Evolutionary conservation across 2,329 filamentous ascomycete genomes (phyloP).

Genomic region (Hypoxylon sp.): DNA sequence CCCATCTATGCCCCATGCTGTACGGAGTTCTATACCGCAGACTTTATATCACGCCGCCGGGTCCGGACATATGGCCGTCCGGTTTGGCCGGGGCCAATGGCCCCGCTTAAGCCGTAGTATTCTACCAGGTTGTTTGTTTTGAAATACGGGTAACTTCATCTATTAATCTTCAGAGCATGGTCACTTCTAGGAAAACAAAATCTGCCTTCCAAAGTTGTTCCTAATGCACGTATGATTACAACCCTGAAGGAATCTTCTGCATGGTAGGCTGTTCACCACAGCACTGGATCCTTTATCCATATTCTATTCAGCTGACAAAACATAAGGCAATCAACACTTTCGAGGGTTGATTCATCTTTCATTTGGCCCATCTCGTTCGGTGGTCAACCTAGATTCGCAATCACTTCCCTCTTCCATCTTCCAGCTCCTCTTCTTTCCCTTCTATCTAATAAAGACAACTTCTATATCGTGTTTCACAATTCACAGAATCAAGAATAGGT

Average conservation of each 20-base stretch:
- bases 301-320: not conserved
- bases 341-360: not conserved
- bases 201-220: not conserved
- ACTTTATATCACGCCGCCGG: not conserved
- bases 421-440: not conserved
- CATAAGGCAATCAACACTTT: too few species aligned
- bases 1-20: not conserved
- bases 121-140: too few species aligned
- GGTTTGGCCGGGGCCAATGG: not conserved
- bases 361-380: not conserved
- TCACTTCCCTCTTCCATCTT: not conserved
- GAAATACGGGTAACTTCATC: not conserved
- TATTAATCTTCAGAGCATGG: not conserved
- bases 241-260: not conserved
- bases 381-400: not conserved
- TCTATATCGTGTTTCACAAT: not conserved
- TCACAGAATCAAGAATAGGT: not conserved
- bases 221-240: not conserved
- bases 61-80: not conserved
- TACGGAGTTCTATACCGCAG: not conserved
- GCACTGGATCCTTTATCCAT: not conserved
- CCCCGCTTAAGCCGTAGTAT: not conserved
- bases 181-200: not conserved
- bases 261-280: not conserved
- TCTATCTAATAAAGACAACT: not conserved